Conservation (phyloP, 2,329 filamentous ascomycete species). For the Dothidotthia symphoricarpi region DNA sequence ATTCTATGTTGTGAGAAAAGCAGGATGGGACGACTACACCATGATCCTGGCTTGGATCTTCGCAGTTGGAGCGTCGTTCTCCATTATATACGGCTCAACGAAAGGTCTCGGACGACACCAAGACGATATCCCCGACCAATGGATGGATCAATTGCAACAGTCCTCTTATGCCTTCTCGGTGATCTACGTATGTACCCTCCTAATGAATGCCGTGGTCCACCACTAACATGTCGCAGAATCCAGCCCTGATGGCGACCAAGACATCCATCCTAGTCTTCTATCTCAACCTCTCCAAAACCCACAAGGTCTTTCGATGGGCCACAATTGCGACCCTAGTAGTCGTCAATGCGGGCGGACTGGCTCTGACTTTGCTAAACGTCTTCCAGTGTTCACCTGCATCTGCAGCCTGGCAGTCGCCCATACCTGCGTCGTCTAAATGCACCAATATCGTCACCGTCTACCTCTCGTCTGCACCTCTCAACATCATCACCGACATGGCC, state of each 20-base stretch:
- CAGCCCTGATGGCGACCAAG: conserved; percentile 85
- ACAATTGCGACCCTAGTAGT: conserved; percentile 76
- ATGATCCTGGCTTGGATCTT: conserved; percentile 78
- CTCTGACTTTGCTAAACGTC: conserved; percentile 81
- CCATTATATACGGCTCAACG: conserved; percentile 62
- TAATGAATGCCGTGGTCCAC: conserved; percentile 2
- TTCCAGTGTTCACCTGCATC: conserved; percentile 77
- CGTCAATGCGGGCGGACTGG: conserved; percentile 74
- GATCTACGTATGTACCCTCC: conserved; percentile 51
- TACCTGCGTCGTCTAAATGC: conserved; percentile 51
- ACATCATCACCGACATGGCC: conserved; percentile 86
- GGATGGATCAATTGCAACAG: conserved; percentile 55
- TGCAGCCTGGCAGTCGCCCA: conserved; percentile 62
- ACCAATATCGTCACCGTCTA: conserved; percentile 64
- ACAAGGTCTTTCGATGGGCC: conserved; percentile 73
- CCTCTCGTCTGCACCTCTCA: conserved; percentile 77
- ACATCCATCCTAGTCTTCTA: conserved; percentile 93
- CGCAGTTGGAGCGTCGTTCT: conserved; percentile 65
- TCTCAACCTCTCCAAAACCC: conserved; percentile 74
- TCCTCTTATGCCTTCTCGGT: conserved; percentile 61
- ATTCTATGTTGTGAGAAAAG: conserved; percentile 66
- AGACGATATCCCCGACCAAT: conserved; percentile 53
- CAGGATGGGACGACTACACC: conserved; percentile 76
- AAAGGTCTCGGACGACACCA: conserved; percentile 70
- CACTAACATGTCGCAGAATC: conserved; percentile 60